Evolutionary conservation across 306 rosid species (phyloP), one percentile per base, ranked within the genome.

Genomic region (Adenanthera pavonina): DNA sequence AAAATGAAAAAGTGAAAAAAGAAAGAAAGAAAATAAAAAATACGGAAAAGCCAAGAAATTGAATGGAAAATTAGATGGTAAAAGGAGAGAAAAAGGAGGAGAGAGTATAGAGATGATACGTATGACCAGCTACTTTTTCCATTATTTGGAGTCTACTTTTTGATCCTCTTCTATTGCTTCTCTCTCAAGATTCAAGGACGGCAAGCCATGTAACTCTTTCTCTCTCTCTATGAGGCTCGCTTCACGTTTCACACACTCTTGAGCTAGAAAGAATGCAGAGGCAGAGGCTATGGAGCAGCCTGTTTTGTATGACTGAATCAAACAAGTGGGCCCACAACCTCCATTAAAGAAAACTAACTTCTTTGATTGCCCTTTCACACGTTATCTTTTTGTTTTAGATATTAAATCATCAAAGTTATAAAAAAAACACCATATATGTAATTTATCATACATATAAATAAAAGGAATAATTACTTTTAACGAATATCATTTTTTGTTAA

Each of bases 71-170:
- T 0, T 15, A 49, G 12, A 49, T 41, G 84, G 53, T 54, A 52
- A 2, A 2, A 38, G 30, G 19, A 7, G 80, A 81, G 80, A 11
- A 43, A n/a, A 65, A 52, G 8, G 12, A 66, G 84, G 84, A 44
- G 69, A 62, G n/a, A 53, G 20, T 30, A 13, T 6, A 7, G 56
- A 12, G 44, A 60, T 30, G 65, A 36, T 17, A 34, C 33, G 51
- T 20, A 69, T 30, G 49, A 59, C 52, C 71, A 48, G 64, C 73
- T 62, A 25, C 49, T 25, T 52, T 53, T 12, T 34, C n/a, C 16
- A 25, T 15, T 17, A 20, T 69, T 46, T 48, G 8, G 11, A 15
- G 76, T 13, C 61, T 16, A 14, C 71, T 13, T 9, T 47, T 47
- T 51, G 0, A 30, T 35, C 17, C 69, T 12, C 5, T 4, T 46